phyloP scores from a whole-genome alignment of 2,329 filamentous ascomycete genomes.

The Trichoderma asperellum region DNA sequence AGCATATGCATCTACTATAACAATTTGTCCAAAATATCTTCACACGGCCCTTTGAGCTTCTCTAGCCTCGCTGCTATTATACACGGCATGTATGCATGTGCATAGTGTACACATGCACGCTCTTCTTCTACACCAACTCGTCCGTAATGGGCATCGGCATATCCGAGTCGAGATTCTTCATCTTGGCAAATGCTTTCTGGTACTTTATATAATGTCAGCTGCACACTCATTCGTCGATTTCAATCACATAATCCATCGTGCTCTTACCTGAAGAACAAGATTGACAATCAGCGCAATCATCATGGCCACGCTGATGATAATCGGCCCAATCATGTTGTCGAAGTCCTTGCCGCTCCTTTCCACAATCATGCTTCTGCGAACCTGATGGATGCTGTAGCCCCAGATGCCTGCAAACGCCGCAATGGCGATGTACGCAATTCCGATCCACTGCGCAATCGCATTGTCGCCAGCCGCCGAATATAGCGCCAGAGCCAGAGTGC shows the following conservation, averaged over 20 bases:
- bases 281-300: conserved; percentile 81
- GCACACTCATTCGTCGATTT: neutral
- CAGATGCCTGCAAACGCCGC: conserved; percentile 82
- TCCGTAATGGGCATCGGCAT: conserved; percentile 33
- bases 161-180: conserved; percentile 32
- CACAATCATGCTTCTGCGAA: conserved; percentile 76
- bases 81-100: neutral
- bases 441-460: conserved; percentile 74
- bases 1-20: conserved; percentile 5
- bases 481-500: conserved; percentile 78
- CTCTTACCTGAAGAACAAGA: conserved; percentile 79
- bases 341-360: conserved; percentile 90
- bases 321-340: conserved; percentile 82
- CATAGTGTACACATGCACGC: neutral
- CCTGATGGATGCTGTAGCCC: conserved; percentile 84
- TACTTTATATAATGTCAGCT: conserved; percentile 36
- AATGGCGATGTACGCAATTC: conserved; percentile 80
- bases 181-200: conserved; percentile 40
- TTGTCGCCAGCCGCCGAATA: conserved; percentile 88
- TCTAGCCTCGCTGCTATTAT: conserved; percentile 9
- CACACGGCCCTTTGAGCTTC: neutral
- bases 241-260: conserved; percentile 33
- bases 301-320: conserved; percentile 80
- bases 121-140: conserved; percentile 39
- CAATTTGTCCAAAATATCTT: conserved; percentile 1